Evolutionary conservation across 1,284 basidiomycete species (phyloP).

Genomic region (Cystobasidiaceae sp.): DNA sequence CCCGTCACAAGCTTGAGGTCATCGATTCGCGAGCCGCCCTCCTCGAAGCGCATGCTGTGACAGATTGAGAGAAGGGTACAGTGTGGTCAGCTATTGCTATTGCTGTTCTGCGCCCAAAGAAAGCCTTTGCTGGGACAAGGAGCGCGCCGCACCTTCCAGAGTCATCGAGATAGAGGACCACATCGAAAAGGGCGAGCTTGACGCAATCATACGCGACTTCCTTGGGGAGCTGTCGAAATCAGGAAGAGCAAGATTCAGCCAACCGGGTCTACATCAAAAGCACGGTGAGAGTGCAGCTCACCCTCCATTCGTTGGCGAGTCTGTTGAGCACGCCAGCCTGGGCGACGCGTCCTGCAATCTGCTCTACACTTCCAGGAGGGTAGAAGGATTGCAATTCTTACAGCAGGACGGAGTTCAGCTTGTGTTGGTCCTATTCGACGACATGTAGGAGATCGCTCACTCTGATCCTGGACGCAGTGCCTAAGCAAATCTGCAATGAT

Average conservation of each 20-base stretch:
- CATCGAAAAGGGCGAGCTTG: conserved; percentile 46
- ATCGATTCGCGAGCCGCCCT: conserved; percentile 40
- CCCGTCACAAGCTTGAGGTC: conserved; percentile 47
- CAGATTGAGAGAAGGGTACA: not conserved
- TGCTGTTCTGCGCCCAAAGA: not conserved
- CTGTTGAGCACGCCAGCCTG: conserved; percentile 47
- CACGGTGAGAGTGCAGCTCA: not conserved
- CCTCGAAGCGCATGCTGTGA: conserved; percentile 39
- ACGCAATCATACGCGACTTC: conserved; percentile 50
- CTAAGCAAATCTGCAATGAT: conserved; percentile 23
- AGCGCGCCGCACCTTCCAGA: conserved; percentile 37
- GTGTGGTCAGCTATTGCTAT: not conserved
- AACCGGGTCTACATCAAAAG: not conserved
- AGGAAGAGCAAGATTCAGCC: not conserved
- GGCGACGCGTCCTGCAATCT: conserved; percentile 48
- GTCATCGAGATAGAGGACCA: conserved; percentile 48
- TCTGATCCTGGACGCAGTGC: conserved; percentile 27
- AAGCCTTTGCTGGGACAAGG: conserved; percentile 33
- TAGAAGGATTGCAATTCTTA: conserved; percentile 46
- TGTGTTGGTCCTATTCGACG: conserved; percentile 38
- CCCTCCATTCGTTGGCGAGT: conserved; percentile 48
- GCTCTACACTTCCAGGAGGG: conserved; percentile 48
- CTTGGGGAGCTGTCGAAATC: conserved; percentile 43
- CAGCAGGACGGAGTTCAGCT: conserved; percentile 16
- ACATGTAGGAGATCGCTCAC: conserved; percentile 5